These are phyloP conservation scores for Komagataella phaffii DNA, from an alignment of 805 yeast genomes.

Conservation along the genomic window DNA sequence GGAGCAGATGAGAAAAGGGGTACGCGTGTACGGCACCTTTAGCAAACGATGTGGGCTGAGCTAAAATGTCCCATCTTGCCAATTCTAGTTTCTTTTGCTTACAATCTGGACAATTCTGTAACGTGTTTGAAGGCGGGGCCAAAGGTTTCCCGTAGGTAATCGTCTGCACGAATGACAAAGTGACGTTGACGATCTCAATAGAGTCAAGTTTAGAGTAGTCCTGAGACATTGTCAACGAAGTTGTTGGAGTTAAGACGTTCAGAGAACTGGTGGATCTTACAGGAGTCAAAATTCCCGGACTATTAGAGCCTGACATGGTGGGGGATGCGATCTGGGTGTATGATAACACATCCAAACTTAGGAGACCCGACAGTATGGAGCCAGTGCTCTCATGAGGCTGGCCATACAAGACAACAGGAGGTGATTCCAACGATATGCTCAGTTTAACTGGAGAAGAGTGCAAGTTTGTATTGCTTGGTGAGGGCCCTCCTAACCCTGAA, in stretches of 20 bases:
- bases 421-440: slow-evolving; percentile 65
- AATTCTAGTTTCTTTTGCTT: slow-evolving; percentile 39
- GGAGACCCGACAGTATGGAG: slow-evolving; percentile 69
- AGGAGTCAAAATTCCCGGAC: neutral
- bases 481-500: neutral
- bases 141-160: slow-evolving; percentile 57
- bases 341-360: slow-evolving; percentile 27
- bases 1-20: slow-evolving; percentile 82
- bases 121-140: slow-evolving; percentile 32
- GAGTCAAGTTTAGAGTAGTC: slow-evolving; percentile 22
- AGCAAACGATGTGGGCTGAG: slow-evolving; percentile 40
- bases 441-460: slow-evolving; percentile 20
- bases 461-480: slow-evolving; percentile 9
- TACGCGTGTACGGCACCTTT: slow-evolving; percentile 62
- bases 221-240: slow-evolving; percentile 7
- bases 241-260: slow-evolving; percentile 5
- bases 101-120: slow-evolving; percentile 49
- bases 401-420: slow-evolving; percentile 84
- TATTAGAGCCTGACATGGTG: neutral
- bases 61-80: slow-evolving; percentile 82
- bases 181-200: slow-evolving; percentile 41
- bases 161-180: slow-evolving; percentile 60
- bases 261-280: neutral
- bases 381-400: slow-evolving; percentile 70
- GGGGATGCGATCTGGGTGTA: slow-evolving; percentile 4